Evolutionary conservation across 805 yeast genomes (phyloP).

Genomic region (Lipomyces spencermartinsiae): DNA sequence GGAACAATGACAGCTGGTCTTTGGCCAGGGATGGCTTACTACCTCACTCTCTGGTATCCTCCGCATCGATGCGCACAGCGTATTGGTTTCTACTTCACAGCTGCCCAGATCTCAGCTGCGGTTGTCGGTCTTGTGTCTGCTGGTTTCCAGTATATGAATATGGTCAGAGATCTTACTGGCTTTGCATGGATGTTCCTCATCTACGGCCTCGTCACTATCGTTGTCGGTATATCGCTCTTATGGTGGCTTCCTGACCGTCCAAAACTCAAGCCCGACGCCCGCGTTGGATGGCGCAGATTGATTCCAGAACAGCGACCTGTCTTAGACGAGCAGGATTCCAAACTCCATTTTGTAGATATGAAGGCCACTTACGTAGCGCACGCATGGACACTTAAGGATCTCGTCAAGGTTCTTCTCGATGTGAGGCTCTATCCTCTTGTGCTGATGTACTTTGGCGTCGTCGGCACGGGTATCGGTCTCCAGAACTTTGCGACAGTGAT

Average conservation of each 20-base stretch:
- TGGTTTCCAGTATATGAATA: conserved; percentile 85
- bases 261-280: conserved; percentile 28
- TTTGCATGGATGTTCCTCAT: conserved; percentile 87
- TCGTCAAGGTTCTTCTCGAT: conserved; percentile 62
- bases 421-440: conserved; percentile 78
- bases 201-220: conserved; percentile 73
- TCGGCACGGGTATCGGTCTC: conserved; percentile 87
- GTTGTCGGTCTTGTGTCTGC: conserved; percentile 87
- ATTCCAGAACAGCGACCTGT: conserved; percentile 49
- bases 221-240: conserved; percentile 65
- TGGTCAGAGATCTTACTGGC: conserved; percentile 70
- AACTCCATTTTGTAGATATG: conserved; percentile 54
- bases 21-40: conserved; percentile 82
- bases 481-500: conserved; percentile 86
- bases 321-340: conserved; percentile 58
- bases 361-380: conserved; percentile 35
- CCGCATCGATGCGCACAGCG: conserved; percentile 74
- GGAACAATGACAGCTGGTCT: conserved; percentile 75
- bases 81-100: conserved; percentile 88
- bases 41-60: conserved; percentile 85
- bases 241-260: conserved; percentile 93
- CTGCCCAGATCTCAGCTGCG: conserved; percentile 91
- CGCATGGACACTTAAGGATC: conserved; percentile 67
- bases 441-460: conserved; percentile 91
- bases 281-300: conserved; percentile 34